Evolutionary conservation across 306 rosid genomes (phyloP), one percentile per base, ranked within the genome.

Genomic region (Fagus sylvatica): DNA sequence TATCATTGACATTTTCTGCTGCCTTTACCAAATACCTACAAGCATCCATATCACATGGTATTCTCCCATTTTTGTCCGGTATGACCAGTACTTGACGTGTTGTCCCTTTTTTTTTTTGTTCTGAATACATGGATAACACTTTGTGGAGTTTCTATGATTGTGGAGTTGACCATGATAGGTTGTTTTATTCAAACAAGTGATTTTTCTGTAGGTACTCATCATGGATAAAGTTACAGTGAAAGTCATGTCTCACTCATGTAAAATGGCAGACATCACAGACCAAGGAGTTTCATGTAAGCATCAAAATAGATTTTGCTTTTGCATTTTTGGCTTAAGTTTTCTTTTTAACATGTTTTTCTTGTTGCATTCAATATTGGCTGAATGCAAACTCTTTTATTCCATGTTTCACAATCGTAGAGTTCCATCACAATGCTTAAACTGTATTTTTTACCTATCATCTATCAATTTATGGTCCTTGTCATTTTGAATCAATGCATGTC

Each of bases 201-300:
- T 15, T 40, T 78, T 78, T 65, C 78, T 3, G 1, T 83, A 95
- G 98, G 96, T 95, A 51, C 96, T 95, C 43, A 95, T 95, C 64
- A 95, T 91, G 98, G 98, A 95, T 81, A 95, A 89, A 84, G 93
- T 95, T 69, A 95, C 98, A 0, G 93, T 92, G 74, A 95, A 95
- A 85, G 98, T 95, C 80, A 88, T 95, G 98, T 92, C 98, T 41
- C 90, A 89, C 81, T 91, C 97, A 41, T 95, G 98, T 83, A 91
- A 92, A 85, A 95, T 95, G 98, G 90, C 98, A 74, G 98, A 95
- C 81, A 92, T 95, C 78, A 95, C 98, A 37, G 96, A 95, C 85
- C 98, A 92, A 90, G 98, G 92, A 78, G 84, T 95, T 91, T 95
- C 98, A 36, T 74, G 98, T 95, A 85, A 89, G 97, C 55, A 75